These are phyloP conservation scores for Hanseniaspora hatyaiensis DNA, from an alignment of 805 yeast genomes.

Conservation along the genomic window DNA sequence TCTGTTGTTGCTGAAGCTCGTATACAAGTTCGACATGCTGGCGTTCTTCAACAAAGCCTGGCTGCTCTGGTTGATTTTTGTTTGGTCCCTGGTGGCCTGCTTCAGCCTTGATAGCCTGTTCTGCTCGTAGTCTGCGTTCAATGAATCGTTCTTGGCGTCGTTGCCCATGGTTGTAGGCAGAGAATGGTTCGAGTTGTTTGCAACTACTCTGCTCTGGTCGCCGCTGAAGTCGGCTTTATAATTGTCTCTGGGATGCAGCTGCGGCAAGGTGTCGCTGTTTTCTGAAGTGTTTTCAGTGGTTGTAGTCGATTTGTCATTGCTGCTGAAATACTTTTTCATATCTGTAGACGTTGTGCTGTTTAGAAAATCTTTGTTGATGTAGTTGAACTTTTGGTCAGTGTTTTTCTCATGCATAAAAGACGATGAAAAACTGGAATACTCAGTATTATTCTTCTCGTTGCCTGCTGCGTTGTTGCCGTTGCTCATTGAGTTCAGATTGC, in stretches of 20 bases:
- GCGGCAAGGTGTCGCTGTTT: background rate
- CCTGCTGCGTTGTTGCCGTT: background rate
- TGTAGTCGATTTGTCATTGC: background rate
- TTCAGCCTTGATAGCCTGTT: background rate
- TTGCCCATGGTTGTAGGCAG: background rate
- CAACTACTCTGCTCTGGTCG: background rate
- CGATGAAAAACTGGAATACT: constrained; percentile 12
- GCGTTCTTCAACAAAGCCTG: background rate
- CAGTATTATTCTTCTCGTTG: background rate
- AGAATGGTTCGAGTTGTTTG: background rate
- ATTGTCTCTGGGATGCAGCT: background rate
- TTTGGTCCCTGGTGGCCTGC: background rate
- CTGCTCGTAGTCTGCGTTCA: background rate
- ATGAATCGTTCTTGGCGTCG: background rate
- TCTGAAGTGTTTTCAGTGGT: background rate
- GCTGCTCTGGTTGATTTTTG: background rate
- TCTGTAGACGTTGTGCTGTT: constrained; percentile 14
- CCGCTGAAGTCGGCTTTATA: background rate
- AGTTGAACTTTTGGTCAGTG: constrained; percentile 18
- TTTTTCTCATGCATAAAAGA: constrained; percentile 13
- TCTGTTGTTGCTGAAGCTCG: background rate
- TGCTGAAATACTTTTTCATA: constrained; percentile 9
- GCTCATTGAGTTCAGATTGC: constrained; percentile 2
- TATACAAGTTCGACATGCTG: background rate
- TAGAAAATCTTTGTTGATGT: constrained; percentile 19